Conservation (phyloP, 768 basidiomycete species). For the Cystofilobasidium capitatum region DNA sequence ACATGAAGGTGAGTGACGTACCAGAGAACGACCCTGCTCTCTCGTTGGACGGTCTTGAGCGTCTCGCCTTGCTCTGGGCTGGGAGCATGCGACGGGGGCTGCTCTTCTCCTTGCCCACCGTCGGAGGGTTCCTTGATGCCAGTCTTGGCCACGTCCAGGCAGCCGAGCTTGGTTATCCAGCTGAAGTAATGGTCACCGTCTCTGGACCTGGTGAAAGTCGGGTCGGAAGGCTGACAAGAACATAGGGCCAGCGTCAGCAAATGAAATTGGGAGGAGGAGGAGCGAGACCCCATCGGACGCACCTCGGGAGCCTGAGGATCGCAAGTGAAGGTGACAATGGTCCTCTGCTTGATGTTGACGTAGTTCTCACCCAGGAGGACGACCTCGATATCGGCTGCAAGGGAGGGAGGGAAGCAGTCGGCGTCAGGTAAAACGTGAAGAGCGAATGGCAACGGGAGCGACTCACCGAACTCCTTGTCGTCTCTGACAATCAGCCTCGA, state of each 20-base stretch:
- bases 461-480: slow-evolving; percentile 7
- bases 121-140: no score
- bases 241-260: background rate
- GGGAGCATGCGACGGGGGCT: no score
- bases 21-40: no score
- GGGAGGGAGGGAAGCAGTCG: background rate
- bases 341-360: background rate
- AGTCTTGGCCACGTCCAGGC: background rate
- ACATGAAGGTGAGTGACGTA: no score
- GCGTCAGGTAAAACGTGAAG: background rate
- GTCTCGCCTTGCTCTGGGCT: no score
- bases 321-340: background rate
- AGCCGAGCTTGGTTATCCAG: background rate
- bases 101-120: no score
- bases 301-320: slow-evolving; percentile 1
- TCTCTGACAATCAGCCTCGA: background rate
- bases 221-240: background rate
- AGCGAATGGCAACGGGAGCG: no score
- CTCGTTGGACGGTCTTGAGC: no score
- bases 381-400: slow-evolving; percentile 9
- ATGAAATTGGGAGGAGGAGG: no score
- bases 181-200: background rate
- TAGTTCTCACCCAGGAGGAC: background rate
- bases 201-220: background rate
- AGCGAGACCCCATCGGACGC: no score